These are phyloP conservation scores for Anthostomella pinea DNA, from an alignment of 2,329 filamentous ascomycete genomes.

Conservation along the genomic window DNA sequence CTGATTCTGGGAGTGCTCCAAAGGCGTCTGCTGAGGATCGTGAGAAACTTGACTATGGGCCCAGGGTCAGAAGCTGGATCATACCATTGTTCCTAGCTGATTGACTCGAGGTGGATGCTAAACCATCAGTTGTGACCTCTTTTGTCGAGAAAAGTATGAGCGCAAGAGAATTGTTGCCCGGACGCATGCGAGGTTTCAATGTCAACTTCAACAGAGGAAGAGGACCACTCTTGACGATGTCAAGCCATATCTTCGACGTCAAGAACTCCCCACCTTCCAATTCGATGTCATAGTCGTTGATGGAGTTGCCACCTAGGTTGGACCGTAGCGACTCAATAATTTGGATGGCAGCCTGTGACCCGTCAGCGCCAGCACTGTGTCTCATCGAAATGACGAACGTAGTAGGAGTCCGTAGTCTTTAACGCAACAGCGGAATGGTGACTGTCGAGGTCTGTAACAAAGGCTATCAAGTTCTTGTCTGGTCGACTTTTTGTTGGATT, in stretches of 20 bases:
- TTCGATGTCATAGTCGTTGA: constrained; percentile 5
- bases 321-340: constrained; percentile 5
- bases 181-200: not conserved
- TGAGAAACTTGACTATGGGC: too few relatives aligned
- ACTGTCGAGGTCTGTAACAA: constrained; percentile 9
- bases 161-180: not conserved
- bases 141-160: not conserved
- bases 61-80: not conserved
- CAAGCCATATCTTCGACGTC: constrained; percentile 9
- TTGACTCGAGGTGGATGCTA: too few relatives aligned
- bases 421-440: constrained; percentile 6
- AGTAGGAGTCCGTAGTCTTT: constrained; percentile 7
- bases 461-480: constrained; percentile 5
- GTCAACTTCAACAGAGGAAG: constrained; percentile 3
- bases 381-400: constrained; percentile 1
- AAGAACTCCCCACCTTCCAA: constrained; percentile 6
- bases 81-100: not conserved
- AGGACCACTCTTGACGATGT: constrained; percentile 4
- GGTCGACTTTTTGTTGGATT: constrained; percentile 1
- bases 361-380: not conserved
- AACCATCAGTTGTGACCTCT: too few relatives aligned
- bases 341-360: constrained; percentile 1
- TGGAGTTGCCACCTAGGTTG: constrained; percentile 1
- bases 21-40: too few relatives aligned
- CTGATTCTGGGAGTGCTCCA: too few relatives aligned